Base-by-base conservation (phyloP, 2,329 filamentous ascomycete genomes). In the Herpotrichia juniperi region DNA sequence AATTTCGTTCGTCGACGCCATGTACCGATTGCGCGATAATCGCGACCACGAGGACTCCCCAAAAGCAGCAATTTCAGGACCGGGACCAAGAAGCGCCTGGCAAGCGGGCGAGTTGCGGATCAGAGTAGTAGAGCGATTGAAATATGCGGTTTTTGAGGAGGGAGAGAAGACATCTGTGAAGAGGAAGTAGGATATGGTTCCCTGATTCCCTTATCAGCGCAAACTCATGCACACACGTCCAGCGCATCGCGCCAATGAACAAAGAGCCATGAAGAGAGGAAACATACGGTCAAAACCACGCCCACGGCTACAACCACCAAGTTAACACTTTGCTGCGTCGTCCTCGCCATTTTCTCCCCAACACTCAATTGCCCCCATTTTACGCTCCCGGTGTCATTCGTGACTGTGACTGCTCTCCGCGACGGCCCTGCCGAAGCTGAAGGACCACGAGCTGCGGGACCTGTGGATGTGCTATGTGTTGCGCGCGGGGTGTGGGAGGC, bases 281-380 rank as follows among this genome's bases (percentile, higher is more conserved):
- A 25, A 63, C 81, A 56, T 80, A 91, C 90, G 30, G 93, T 96
- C 62, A 93, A 79, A 28, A 86, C 82, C 10, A 93, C 76, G 22
- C 93, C 93, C 7, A 87, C 79, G 1, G 91, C 61, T 8, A 97
- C 85, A 56, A 97, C 75, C 59, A 88, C 82, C 59, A 96, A 86
- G 74, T 97, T 97, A 78, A 96, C 88, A 14, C 88, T 89, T 74
- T 97, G 93, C 74, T 97, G 93, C 0, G 91, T 93, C 8, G 91
- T 90, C 32, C 93, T 84, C 21, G 88, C 89, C 2, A 87, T 86
- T 74, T 96, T 97, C 72, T 97, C 93, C 42, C 78, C 78, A 0
- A 77, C 78, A 1, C 87, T 91, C 2, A 97, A 82, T 48, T 94
- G 81, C 2, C 79, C 82, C 93, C 93, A 97, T 3, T 86, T 85